Base-by-base conservation (phyloP, 1,139 yeast species). In the Hemisphaericaspora xylofermentans region DNA sequence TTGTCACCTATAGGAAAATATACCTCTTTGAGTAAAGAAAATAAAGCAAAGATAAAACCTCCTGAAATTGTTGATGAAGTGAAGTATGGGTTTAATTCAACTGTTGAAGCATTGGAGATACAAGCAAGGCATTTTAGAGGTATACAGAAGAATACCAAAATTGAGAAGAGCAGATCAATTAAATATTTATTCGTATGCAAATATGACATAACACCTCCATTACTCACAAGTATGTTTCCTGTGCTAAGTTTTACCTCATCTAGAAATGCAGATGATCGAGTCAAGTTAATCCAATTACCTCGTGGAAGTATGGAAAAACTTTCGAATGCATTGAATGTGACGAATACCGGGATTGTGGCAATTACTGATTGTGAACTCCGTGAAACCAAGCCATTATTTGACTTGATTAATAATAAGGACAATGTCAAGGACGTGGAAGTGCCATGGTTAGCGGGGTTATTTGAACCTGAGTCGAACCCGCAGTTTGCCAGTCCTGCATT, bases 281-380 rank as follows among this genome's bases (percentile, higher is more conserved):
- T 78, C 1, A 80, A 78, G 49, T 60, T 82, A 31, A 62, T 82
- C 0, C 80, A 76, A 45, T 62, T 82, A 13, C 84, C 86, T 1
- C 65, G 66, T 46, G 76, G 77, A 1, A 61, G 79, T 3, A 61
- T 67, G 54, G 52, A 50, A 2, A 54, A 53, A 41, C 50, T 80
- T 2, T 68, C 76, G 14, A 46, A 54, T 12, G 58, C 61, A 1
- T 50, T 75, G 14, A 64, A 58, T 38, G 46, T 56, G 27, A 53
- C 51, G 26, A 56, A 60, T 36, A 54, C 55, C 3, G 58, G 64
- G 0, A 58, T 71, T 2, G 24, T 72, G 10, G 73, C 69, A 0
- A 27, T 72, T 4, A 48, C 54, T 13, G 45, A 34, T 1, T 54
- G 47, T 1, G 50, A 44, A 14, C 41, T 62, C 10, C 40, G 42